A percentile compares a stretch with the other conserved stretches of the same genome.
Evolutionary conservation across 1,139 yeast genomes (phyloP).

Genomic region (Geotrichum candidum): DNA sequence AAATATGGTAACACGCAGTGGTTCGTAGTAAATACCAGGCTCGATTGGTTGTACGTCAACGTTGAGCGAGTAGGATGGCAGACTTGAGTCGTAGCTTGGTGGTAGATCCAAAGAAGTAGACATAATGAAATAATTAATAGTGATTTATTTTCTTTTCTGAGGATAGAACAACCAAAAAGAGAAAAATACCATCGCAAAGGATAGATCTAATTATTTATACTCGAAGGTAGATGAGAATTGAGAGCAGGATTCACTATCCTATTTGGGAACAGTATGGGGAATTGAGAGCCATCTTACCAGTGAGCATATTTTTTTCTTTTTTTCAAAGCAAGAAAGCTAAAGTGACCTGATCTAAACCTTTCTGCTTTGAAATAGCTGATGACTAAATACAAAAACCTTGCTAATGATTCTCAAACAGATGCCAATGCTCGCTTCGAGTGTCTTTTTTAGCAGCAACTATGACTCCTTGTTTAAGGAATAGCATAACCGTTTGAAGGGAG

Average conservation of each 20-base stretch:
- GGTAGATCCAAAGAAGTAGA: background rate
- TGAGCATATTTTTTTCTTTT: background rate
- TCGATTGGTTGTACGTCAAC: background rate
- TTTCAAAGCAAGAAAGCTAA: background rate
- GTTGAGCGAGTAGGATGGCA: background rate
- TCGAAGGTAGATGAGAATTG: background rate
- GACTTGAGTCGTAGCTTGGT: background rate
- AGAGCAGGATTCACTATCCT: background rate
- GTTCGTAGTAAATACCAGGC: background rate
- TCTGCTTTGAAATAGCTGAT: background rate
- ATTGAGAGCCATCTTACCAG: background rate
- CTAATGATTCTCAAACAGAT: background rate
- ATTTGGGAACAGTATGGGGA: background rate
- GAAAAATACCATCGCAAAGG: background rate
- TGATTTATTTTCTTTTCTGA: background rate
- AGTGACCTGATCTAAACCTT: background rate
- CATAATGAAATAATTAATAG: background rate
- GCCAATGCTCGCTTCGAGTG: background rate
- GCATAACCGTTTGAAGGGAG: background rate
- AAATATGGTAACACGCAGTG: background rate
- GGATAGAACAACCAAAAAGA: background rate
- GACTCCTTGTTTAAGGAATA: background rate
- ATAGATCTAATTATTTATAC: background rate
- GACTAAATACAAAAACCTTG: background rate
- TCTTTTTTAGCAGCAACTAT: background rate